Percentiles rank a stretch among this genome's conserved stretches.
Evolutionary conservation across 2,329 filamentous ascomycete genomes (phyloP).

Genomic region (Ustulina deusta): DNA sequence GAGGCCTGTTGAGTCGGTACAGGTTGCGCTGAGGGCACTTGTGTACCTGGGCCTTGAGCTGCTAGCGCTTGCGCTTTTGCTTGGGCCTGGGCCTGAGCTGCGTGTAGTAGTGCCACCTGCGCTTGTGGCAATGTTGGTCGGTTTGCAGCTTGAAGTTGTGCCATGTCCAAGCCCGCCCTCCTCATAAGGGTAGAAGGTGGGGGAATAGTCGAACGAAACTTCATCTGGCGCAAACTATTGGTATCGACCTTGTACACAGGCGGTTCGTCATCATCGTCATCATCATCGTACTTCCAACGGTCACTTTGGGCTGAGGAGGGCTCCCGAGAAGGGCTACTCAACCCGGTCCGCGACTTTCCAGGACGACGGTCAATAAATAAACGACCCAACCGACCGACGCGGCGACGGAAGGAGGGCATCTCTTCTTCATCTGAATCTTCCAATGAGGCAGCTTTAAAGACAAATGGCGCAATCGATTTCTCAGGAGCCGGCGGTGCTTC

Average conservation of each 20-base stretch:
- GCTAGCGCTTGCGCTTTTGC: constrained; percentile 37
- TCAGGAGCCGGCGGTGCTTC: constrained; percentile 53
- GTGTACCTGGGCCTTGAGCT: constrained; percentile 36
- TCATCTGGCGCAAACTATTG: constrained; percentile 69
- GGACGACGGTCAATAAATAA: constrained; percentile 89
- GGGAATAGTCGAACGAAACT: constrained; percentile 71
- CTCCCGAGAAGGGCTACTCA: constrained; percentile 51
- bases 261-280: constrained; percentile 80
- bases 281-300: constrained; percentile 87
- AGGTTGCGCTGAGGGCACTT: constrained; percentile 29
- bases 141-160: constrained; percentile 43
- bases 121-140: constrained; percentile 45
- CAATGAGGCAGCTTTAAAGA: constrained; percentile 60
- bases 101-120: constrained; percentile 36
- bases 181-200: constrained; percentile 58
- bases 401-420: constrained; percentile 80
- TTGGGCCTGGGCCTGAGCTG: constrained; percentile 37
- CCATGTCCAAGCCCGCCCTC: constrained; percentile 52
- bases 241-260: constrained; percentile 82
- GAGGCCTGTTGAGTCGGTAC: constrained; percentile 20
- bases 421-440: constrained; percentile 56
- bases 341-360: constrained; percentile 55
- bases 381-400: constrained; percentile 85
- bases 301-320: constrained; percentile 61
- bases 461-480: constrained; percentile 53